These are phyloP conservation scores for Ophiocordyceps camponoti-floridani DNA, from an alignment of 2,329 filamentous ascomycete genomes.

Conservation along the genomic window DNA sequence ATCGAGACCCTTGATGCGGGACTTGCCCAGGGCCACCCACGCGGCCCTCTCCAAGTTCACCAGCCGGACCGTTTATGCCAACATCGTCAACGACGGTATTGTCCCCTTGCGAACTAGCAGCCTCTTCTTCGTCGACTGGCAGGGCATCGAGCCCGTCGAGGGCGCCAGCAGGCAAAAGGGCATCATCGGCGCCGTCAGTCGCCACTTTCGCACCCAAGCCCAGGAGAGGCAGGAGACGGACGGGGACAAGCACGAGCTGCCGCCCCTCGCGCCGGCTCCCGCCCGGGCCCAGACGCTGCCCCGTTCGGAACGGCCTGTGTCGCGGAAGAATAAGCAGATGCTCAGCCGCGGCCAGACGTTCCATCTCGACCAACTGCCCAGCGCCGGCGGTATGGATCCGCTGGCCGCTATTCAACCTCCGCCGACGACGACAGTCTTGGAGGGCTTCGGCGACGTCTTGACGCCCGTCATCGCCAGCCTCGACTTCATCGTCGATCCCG, in stretches of 20 bases:
- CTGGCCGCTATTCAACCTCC: slow-evolving; percentile 42
- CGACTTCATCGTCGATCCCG: slow-evolving; percentile 71
- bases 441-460: slow-evolving; percentile 81
- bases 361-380: slow-evolving; percentile 9
- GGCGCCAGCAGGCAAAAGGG: slow-evolving; percentile 88
- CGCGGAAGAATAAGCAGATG: slow-evolving; percentile 48
- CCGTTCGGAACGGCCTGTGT: slow-evolving; percentile 74
- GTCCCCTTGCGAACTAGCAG: slow-evolving; percentile 90
- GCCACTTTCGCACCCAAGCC: slow-evolving; percentile 53
- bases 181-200: slow-evolving; percentile 76
- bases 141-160: slow-evolving; percentile 78
- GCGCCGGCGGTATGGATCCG: slow-evolving; percentile 47
- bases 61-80: slow-evolving; percentile 89
- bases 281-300: slow-evolving; percentile 6
- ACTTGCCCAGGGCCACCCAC: slow-evolving; percentile 82
- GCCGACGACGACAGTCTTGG: slow-evolving; percentile 83
- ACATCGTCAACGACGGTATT: slow-evolving; percentile 95
- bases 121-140: slow-evolving; percentile 92
- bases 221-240: slow-evolving; percentile 40
- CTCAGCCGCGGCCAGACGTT: slow-evolving; percentile 66
- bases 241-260: slow-evolving; percentile 42
- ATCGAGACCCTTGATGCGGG: slow-evolving; percentile 74
- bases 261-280: background rate
- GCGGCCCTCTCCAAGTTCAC: slow-evolving; percentile 72
- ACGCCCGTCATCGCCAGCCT: slow-evolving; percentile 72